phyloP scores from a whole-genome alignment of 1,284 basidiomycete species.

The Leccinum pachyderme region DNA sequence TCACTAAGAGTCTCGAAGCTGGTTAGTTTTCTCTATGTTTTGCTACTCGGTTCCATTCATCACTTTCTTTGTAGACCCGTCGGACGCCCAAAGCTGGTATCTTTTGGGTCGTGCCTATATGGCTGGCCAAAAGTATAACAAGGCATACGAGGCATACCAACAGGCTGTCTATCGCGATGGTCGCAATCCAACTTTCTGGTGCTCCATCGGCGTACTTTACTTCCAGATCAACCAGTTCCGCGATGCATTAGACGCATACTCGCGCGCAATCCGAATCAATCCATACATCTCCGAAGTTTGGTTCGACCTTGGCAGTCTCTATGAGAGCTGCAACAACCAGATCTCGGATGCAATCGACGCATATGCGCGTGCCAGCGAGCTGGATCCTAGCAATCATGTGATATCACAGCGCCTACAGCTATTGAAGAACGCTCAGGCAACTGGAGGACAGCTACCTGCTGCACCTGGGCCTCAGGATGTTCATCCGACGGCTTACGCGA shows the following conservation, averaged over 20 bases:
- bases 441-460: constrained; percentile 73
- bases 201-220: constrained; percentile 98
- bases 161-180: constrained; percentile 99
- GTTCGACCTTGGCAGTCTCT: constrained; percentile 96
- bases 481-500: constrained; percentile 90
- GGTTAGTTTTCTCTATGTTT: constrained; percentile 49
- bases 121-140: constrained; percentile 99
- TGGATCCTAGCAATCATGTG: constrained; percentile 78
- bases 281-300: constrained; percentile 99
- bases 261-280: constrained; percentile 96
- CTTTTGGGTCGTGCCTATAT: constrained; percentile 97
- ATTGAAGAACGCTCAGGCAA: constrained; percentile 79
- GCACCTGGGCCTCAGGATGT: constrained; percentile 93
- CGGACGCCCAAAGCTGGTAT: constrained; percentile 98
- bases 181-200: constrained; percentile 99
- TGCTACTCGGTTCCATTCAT: constrained; percentile 4
- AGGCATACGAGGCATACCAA: constrained; percentile 99
- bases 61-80: constrained; percentile 59
- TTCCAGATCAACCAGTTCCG: constrained; percentile 99
- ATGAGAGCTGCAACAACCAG: constrained; percentile 99
- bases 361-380: constrained; percentile 88
- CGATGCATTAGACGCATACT: constrained; percentile 97
- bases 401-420: constrained; percentile 79
- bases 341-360: constrained; percentile 98
- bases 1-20: constrained; percentile 93